Base-by-base conservation (phyloP, 192 early-diverging fungal species). In the Chytriomyces hyalinus region DNA sequence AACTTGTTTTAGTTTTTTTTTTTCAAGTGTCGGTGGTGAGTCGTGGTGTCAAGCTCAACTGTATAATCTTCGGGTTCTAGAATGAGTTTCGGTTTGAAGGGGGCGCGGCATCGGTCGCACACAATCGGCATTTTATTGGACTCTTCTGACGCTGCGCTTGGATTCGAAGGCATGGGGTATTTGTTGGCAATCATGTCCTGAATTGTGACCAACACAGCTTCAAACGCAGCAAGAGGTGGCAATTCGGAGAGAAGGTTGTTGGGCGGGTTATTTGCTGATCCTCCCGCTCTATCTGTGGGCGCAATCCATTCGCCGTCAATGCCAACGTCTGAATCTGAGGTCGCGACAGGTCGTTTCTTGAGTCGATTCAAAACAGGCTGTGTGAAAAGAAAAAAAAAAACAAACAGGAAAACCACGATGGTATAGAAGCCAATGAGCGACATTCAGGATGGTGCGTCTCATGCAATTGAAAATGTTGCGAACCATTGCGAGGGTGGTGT, bases 261-360 rank as follows among this genome's bases (percentile, higher is more conserved):
- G 53, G 53, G 2, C 15, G 68, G 11, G 49, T 10, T 44, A 26
- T 10, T 7, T 7, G 49, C 0, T 3, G 57, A n/a, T 10, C 13
- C 61, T 13, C 10, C 36, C 15, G 53, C 0, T 15, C 26, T 26
- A 26, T 8, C 26, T 45, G 49, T 36, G 7, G 76, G 67, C 49
- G 77, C 73, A 66, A 70, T 61, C 83, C 85, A 92, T 17, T 80
- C 86, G 5, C 90, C 88, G 76, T 92, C 91, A 53, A 93, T 88
- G 2, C 92, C 92, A 26, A 87, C 74, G 77, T 92, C 91, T 3
- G 61, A 46, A 0, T 73, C 62, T n/a, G 68, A 72, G 1, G 46
- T 76, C 15, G 91, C 88, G 0, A 70, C n/a, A 9, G 87, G 80
- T 22, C 91, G 73, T 65, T 84, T 88, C 67, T 88, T 92, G 43